Base-by-base conservation (phyloP, 257 asterid genomes). In the Pogostemon cablin region DNA sequence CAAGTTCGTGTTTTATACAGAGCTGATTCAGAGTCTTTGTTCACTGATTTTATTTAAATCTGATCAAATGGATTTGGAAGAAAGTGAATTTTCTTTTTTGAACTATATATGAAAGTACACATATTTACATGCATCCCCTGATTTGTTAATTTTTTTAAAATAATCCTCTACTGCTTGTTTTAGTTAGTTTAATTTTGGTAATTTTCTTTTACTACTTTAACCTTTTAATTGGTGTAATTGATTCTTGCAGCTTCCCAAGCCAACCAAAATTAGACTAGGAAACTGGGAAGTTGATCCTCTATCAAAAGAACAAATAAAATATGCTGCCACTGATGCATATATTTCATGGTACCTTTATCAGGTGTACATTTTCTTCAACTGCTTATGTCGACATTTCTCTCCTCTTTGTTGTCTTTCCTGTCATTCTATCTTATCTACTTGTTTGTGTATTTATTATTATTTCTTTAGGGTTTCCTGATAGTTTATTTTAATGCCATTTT, bases 251-350 rank as follows among this genome's bases (percentile, higher is more conserved):
- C 93, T 93, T 70, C 97, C 97, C 20, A 93, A 93, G 75, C 93
- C 96, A 65, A 81, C 70, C 25, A 80, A 59, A 44, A 83, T 90
- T 71, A 81, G 96, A 79, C 77, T 85, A 68, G 98, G 98, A 62
- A 93, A 93, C 76, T 93, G 97, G 98, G 98, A 93, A 83, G 96
- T 81, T 34, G 76, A 77, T 40, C 75, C 52, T 81, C 81, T 93
- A 69, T 88, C 98, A 54, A 74, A 67, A 59, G 86, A 88, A 44
- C 89, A 88, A 81, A 73, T 90, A 64, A 74, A 77, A 4, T 93
- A 93, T 79, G 98, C 97, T 34, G 97, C 98, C 56, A 84, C 93
- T 5, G 98, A 93, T 83, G 98, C 98, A 59, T 93, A 88, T 5
- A 76, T 82, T 68, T 93, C 98, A 39, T 90, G 97, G 96, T 72